phyloP scores from a whole-genome alignment of 208 protist genomes.

The Trypanosoma congolense region DNA sequence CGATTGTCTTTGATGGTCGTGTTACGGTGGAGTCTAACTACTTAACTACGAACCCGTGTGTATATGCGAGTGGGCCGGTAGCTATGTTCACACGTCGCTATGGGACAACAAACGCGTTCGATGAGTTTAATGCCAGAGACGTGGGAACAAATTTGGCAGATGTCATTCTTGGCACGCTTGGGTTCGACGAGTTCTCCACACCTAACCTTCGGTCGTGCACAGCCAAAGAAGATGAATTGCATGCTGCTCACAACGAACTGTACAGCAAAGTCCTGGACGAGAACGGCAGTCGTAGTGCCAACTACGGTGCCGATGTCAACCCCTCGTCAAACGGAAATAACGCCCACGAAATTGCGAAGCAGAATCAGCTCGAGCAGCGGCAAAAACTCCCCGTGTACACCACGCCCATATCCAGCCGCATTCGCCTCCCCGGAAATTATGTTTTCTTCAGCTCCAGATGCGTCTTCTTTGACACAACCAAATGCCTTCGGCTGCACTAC shows the following conservation, averaged over 20 bases:
- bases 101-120: conserved; percentile 76
- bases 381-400: conserved; percentile 50
- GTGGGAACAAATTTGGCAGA: conserved; percentile 71
- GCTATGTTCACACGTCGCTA: conserved; percentile 91
- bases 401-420: conserved; percentile 35
- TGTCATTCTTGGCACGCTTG: conserved; percentile 70
- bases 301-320: background rate
- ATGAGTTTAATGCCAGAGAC: conserved; percentile 80
- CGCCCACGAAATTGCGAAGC: background rate
- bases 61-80: conserved; percentile 87
- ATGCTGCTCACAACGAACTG: conserved; percentile 17
- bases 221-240: conserved; percentile 16
- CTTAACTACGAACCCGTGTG: conserved; percentile 71
- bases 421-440: conserved; percentile 60
- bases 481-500: conserved; percentile 50
- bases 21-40: conserved; percentile 89
- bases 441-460: conserved; percentile 52
- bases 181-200: conserved; percentile 74
- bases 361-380: conserved; percentile 7
- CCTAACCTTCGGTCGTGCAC: conserved; percentile 14
- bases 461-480: conserved; percentile 33
- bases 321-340: background rate
- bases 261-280: conserved; percentile 41
- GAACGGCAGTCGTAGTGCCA: conserved; percentile 29
- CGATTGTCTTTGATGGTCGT: conserved; percentile 91